Evolutionary conservation across 345 rosid species (phyloP).

Genomic region (Kandelia obovata): DNA sequence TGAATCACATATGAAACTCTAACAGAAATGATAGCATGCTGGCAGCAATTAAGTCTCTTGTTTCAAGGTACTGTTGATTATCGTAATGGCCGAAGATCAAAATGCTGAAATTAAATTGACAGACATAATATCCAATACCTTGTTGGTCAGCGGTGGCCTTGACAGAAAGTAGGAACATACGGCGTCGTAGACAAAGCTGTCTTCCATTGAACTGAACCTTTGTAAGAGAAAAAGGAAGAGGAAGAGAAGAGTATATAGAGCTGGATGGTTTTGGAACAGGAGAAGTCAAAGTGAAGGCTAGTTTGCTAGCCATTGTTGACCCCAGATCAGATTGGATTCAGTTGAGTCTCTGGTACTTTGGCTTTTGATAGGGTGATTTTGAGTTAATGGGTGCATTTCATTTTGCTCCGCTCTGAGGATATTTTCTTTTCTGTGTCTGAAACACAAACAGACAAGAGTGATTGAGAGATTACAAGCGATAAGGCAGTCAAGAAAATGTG

Average conservation of each 20-base stretch:
- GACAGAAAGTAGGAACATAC: constrained; percentile 43
- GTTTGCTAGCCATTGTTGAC: constrained; percentile 44
- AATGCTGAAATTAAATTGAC: not conserved
- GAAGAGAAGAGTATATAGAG: constrained; percentile 30
- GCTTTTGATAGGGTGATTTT: not conserved
- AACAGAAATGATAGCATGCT: no score
- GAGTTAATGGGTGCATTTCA: constrained; percentile 1
- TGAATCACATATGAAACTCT: no score
- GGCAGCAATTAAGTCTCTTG: no score
- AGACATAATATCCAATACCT: constrained; percentile 26
- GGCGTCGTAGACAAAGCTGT: constrained; percentile 33
- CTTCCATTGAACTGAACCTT: constrained; percentile 37
- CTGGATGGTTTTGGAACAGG: constrained; percentile 44
- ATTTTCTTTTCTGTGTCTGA: constrained; percentile 23
- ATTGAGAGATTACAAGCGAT: constrained; percentile 20
- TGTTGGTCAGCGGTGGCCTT: constrained; percentile 84
- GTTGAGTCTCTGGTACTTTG: constrained; percentile 8
- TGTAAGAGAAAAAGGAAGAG: constrained; percentile 14
- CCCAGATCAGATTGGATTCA: not conserved
- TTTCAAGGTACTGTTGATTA: no score
- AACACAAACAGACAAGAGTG: constrained; percentile 34
- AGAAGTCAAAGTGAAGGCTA: constrained; percentile 52
- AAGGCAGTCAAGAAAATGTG: constrained; percentile 44
- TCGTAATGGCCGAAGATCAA: no score
- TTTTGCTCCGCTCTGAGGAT: not conserved